Percentiles rank a stretch among this genome's conserved stretches.
Evolutionary conservation across 768 basidiomycete genomes (phyloP).

Genomic region (Mycena latifolia): DNA sequence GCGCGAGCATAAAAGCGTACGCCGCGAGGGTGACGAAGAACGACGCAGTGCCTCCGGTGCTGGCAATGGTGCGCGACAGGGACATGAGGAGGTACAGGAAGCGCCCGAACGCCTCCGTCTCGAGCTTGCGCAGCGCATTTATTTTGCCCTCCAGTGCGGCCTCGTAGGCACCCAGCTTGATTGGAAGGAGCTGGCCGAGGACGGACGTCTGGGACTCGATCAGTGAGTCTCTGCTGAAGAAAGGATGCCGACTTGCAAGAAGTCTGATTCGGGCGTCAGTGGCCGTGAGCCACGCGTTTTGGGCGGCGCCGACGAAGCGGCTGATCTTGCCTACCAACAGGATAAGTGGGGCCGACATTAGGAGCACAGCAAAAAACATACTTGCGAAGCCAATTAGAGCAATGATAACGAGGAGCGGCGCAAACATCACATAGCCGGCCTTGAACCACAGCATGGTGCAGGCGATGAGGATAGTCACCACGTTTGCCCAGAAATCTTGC

Average conservation of each 20-base stretch:
- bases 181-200: slow-evolving; percentile 27
- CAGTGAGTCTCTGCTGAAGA: neutral
- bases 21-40: slow-evolving; percentile 25
- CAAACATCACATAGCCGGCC: slow-evolving; percentile 20
- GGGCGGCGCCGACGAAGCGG: slow-evolving; percentile 15
- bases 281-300: slow-evolving; percentile 24
- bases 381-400: too few species aligned
- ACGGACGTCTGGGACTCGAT: slow-evolving; percentile 11
- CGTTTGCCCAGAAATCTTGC: slow-evolving; percentile 21
- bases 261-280: slow-evolving; percentile 24
- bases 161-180: slow-evolving; percentile 27
- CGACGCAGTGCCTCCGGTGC: slow-evolving; percentile 13
- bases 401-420: neutral
- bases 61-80: slow-evolving; percentile 3
- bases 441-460: slow-evolving; percentile 22
- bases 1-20: slow-evolving; percentile 9
- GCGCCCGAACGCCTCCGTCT: slow-evolving; percentile 11
- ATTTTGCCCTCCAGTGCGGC: slow-evolving; percentile 2
- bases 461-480: slow-evolving; percentile 15
- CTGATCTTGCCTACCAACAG: slow-evolving; percentile 19
- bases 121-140: slow-evolving; percentile 16
- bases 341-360: too few species aligned
- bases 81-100: slow-evolving; percentile 14
- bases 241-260: neutral
- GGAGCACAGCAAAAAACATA: too few species aligned